These are phyloP conservation scores for Taphrina flavorubra DNA, from an alignment of 1,139 yeast species.

Conservation along the genomic window DNA sequence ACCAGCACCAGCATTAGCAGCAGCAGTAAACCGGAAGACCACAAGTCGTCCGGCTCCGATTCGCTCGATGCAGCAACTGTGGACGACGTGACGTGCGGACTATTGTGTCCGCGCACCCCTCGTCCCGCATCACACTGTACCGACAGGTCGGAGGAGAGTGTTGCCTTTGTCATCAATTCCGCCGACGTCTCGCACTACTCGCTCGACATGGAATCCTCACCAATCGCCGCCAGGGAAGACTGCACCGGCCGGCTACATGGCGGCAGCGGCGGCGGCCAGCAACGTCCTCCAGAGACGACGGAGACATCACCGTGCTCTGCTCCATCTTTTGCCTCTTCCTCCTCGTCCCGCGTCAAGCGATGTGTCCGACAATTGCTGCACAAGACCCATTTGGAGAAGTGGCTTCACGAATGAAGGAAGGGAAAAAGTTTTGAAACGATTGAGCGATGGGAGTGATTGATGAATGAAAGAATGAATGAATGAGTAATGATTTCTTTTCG, in stretches of 20 bases:
- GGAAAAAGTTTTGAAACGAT: background rate
- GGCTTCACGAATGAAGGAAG: background rate
- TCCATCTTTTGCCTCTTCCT: too few species aligned
- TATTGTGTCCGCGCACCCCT: background rate
- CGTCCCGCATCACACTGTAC: constrained; percentile 5
- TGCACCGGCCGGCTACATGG: background rate
- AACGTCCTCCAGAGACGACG: too few species aligned
- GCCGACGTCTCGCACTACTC: constrained; percentile 7
- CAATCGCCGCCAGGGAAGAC: background rate
- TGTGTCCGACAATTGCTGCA: background rate
- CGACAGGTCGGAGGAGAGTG: constrained; percentile 3
- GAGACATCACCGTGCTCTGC: too few species aligned
- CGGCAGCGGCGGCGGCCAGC: too few species aligned
- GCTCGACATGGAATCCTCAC: background rate
- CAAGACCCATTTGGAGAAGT: background rate
- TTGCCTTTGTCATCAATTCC: constrained; percentile 13
- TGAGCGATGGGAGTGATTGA: background rate
- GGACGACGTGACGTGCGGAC: background rate
- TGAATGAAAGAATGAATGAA: background rate
- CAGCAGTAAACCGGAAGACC: too few species aligned
- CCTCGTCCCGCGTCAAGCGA: background rate
- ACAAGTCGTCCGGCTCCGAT: too few species aligned
- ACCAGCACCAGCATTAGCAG: too few species aligned
- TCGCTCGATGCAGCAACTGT: background rate
- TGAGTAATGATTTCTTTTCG: background rate